Conservation (phyloP, 441 rosid genomes). For the Omphalea diandra region DNA sequence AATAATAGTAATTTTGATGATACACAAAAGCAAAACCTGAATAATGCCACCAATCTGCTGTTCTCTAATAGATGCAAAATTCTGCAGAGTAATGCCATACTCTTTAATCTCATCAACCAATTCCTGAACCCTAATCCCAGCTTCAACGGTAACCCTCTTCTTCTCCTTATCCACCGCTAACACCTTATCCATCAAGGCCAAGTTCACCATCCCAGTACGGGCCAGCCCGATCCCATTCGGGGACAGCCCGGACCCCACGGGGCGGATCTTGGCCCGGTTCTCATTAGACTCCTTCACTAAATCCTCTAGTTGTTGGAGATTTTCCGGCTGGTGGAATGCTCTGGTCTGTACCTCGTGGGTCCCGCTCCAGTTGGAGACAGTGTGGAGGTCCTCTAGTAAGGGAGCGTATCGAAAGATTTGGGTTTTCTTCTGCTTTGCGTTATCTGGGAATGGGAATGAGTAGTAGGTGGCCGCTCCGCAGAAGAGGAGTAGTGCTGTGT, state of each 20-base stretch:
- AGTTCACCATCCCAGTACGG: constrained; percentile 83
- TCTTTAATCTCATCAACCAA: constrained; percentile 82
- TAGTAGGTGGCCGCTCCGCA: constrained; percentile 83
- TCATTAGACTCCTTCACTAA: constrained; percentile 66
- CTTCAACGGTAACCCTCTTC: constrained; percentile 80
- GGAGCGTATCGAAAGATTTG: constrained; percentile 93
- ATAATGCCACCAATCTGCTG: constrained; percentile 98
- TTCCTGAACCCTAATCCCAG: constrained; percentile 85
- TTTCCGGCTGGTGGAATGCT: constrained; percentile 84
- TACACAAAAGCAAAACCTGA: constrained; percentile 41
- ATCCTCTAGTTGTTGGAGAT: constrained; percentile 57
- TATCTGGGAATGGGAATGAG: constrained; percentile 80
- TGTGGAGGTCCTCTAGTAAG: constrained; percentile 88
- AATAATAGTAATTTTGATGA: no score
- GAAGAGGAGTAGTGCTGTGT: constrained; percentile 71
- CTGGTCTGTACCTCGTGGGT: constrained; percentile 98
- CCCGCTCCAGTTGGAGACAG: constrained; percentile 96
- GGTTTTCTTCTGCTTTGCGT: constrained; percentile 89
- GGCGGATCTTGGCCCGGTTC: constrained; percentile 64
- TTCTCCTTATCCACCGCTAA: constrained; percentile 79
- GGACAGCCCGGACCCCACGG: constrained; percentile 92
- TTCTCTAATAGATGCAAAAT: constrained; percentile 92
- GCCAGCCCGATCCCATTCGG: constrained; percentile 92
- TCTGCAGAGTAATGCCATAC: constrained; percentile 79
- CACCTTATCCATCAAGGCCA: constrained; percentile 83